These are phyloP conservation scores for Penicillium argentinense DNA, from an alignment of 495 filamentous ascomycete species.

Conservation along the genomic window DNA sequence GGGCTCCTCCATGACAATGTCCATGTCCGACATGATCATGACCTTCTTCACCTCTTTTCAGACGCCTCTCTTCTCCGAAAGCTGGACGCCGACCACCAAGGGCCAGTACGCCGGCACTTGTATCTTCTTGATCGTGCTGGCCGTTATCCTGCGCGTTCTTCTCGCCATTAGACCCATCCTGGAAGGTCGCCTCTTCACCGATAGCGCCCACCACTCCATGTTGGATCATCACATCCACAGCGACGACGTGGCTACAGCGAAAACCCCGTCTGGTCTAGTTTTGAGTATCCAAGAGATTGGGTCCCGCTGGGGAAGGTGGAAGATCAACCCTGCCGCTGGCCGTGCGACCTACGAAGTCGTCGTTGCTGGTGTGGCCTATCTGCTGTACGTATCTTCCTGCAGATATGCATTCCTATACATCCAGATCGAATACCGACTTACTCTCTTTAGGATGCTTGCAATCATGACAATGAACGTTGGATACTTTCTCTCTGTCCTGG, in stretches of 20 bases:
- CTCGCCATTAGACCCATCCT: conserved; percentile 25
- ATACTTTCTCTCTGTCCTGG: conserved; percentile 31
- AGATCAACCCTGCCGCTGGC: conserved; percentile 24
- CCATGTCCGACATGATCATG: conserved; percentile 32
- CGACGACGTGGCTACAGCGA: background rate
- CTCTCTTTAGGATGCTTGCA: conserved; percentile 25
- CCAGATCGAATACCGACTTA: background rate
- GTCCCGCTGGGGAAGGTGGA: conserved; percentile 28
- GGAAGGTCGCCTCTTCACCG: conserved; percentile 22
- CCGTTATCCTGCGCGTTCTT: conserved; percentile 26
- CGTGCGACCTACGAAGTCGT: conserved; percentile 24
- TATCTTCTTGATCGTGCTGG: conserved; percentile 30
- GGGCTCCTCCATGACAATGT: conserved; percentile 17
- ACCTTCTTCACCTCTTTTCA: conserved; percentile 29
- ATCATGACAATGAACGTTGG: conserved; percentile 38
- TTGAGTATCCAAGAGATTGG: conserved; percentile 20
- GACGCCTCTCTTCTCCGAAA: conserved; percentile 25
- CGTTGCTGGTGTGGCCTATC: conserved; percentile 26
- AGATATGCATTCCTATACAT: too few species aligned
- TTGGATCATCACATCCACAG: conserved; percentile 5
- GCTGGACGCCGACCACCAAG: conserved; percentile 22
- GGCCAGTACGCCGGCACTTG: conserved; percentile 34
- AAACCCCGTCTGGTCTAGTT: conserved; percentile 4
- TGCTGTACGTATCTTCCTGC: conserved; percentile 19
- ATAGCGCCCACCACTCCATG: conserved; percentile 15